phyloP scores from a whole-genome alignment of 2,329 filamentous ascomycete genomes.

The Alternaria conjuncta region DNA sequence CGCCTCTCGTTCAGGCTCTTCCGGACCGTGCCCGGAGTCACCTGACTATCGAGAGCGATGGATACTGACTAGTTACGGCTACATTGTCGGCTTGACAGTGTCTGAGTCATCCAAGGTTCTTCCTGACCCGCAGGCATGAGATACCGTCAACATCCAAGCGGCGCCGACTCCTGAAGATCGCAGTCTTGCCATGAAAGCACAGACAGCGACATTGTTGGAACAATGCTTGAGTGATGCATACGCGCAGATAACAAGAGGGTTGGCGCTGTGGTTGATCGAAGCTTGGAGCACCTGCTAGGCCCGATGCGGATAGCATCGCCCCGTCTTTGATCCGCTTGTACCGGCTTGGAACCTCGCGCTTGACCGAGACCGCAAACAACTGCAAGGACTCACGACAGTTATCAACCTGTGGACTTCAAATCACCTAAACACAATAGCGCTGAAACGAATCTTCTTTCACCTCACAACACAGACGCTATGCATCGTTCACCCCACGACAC shows the following conservation, averaged over 20 bases:
- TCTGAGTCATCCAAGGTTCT: not conserved
- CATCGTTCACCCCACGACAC: not conserved
- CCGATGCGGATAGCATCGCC: not conserved
- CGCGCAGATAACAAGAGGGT: not conserved
- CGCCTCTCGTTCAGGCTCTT: constrained; percentile 4
- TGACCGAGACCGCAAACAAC: not conserved
- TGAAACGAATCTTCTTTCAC: not conserved
- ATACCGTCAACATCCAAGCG: not conserved
- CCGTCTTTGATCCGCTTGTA: not conserved
- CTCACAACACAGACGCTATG: not conserved
- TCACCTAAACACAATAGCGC: not conserved
- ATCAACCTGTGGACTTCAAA: not conserved
- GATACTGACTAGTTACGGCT: not conserved
- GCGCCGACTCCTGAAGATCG: not conserved
- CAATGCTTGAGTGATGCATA: not conserved
- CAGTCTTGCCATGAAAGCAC: not conserved
- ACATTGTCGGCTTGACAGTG: not conserved
- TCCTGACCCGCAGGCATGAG: not conserved
- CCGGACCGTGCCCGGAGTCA: not conserved
- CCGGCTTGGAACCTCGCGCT: not conserved
- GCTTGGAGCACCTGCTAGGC: not conserved
- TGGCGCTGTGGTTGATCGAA: not conserved
- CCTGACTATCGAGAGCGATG: not conserved
- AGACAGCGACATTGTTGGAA: not conserved
- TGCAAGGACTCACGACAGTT: not conserved